Conservation (phyloP, 2,329 filamentous ascomycete species). For the Penicillium sp. region DNA sequence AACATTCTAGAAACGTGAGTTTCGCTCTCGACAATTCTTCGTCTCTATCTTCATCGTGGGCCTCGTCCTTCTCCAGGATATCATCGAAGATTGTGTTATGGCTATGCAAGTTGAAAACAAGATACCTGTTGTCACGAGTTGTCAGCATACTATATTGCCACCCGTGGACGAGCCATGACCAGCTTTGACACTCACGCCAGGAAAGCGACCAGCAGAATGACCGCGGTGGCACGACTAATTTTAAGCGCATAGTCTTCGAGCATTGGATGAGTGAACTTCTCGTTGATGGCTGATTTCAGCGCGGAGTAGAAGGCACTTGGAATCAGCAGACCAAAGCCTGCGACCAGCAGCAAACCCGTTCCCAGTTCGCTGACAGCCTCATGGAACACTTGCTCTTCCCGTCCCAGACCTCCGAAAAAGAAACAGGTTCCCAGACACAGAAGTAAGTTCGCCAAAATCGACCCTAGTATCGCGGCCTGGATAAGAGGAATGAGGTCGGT, state of each 20-base stretch:
- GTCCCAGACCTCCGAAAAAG: constrained; percentile 67
- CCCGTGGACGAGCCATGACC: neutral
- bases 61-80: constrained; percentile 68
- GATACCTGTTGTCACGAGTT: constrained; percentile 36
- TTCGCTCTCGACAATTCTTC: constrained; percentile 62
- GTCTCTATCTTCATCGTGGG: constrained; percentile 61
- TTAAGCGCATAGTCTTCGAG: constrained; percentile 56
- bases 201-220: constrained; percentile 70
- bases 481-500: constrained; percentile 63
- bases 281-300: constrained; percentile 42
- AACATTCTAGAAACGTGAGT: constrained; percentile 70
- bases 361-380: constrained; percentile 75
- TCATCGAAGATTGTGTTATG: constrained; percentile 75
- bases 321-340: constrained; percentile 56
- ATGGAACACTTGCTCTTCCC: constrained; percentile 67
- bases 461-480: constrained; percentile 78
- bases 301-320: constrained; percentile 49
- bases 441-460: constrained; percentile 76
- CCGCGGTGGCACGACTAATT: constrained; percentile 67
- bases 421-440: constrained; percentile 79
- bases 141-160: constrained; percentile 6
- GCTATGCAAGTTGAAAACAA: constrained; percentile 72
- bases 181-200: constrained; percentile 48
- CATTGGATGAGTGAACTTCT: constrained; percentile 34
- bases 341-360: constrained; percentile 71